Evolutionary conservation across 768 basidiomycete species (phyloP), one percentile per base, ranked within the genome.

Genomic region (Mycena venus): DNA sequence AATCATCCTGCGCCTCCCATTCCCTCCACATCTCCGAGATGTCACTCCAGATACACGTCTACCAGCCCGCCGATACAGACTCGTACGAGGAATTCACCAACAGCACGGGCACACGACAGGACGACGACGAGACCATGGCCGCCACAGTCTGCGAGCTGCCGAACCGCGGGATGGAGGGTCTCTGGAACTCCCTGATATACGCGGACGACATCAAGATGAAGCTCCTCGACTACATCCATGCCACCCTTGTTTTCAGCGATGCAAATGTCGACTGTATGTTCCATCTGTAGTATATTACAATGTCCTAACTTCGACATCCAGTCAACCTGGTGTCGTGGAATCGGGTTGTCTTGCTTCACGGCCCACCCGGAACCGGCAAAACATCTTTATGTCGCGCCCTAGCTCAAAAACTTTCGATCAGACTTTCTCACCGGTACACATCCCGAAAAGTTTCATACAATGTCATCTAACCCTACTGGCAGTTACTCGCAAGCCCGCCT

Each of bases 331-430:
- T 99, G 14, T 93, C 96, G 0, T 99, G 97, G 97, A 99, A 99
- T 80, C 92, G 98, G 2, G 93, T 99, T 17, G 95, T 99, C 1
- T 86, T 99, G 10, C 86, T 99, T 17, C 97, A 99, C 80, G 98
- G 98, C 0, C 98, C 98, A 27, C 98, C 98, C 2, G 98, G 98
- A 0, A 99, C 98, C 2, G 98, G 98, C 15, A 99, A 99, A 85
- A 99, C 98, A 0, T 96, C 95, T 1, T 87, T 99, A 2, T 99
- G 97, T 81, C 91, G 96, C 49, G 98, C 98, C 12, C 87, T 99
- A 8, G 96, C 98, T 1, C 98, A 99, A 78, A 99, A 99, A 78
- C 88, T 99, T 12, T 92, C 97, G 0, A 96, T 99, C 72, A 91
- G 98, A 32, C 88, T 99, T 10, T 94, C 95, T 0, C 91, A 95